These are phyloP conservation scores for Backusella sp. DNA, from an alignment of 192 early-diverging fungal genomes.

Conservation along the genomic window DNA sequence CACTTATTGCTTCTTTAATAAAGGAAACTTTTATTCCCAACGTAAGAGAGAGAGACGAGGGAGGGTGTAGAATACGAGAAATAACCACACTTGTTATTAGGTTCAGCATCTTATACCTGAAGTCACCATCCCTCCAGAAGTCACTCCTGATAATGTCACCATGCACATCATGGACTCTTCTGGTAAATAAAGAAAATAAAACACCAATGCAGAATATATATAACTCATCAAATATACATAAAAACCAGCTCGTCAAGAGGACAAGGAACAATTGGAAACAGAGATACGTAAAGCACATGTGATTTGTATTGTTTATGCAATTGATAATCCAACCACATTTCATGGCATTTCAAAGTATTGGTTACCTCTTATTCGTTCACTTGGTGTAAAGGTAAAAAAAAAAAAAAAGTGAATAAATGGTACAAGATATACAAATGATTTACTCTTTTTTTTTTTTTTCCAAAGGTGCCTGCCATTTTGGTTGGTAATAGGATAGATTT, in stretches of 20 bases:
- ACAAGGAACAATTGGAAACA: slow-evolving; percentile 82
- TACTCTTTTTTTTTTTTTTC: too few relatives aligned
- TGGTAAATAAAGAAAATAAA: slow-evolving; percentile 40
- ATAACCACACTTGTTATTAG: slow-evolving; percentile 36
- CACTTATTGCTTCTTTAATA: slow-evolving; percentile 95
- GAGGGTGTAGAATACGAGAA: too few relatives aligned
- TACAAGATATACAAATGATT: too few relatives aligned
- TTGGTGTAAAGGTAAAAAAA: slow-evolving; percentile 88
- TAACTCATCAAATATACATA: not conserved
- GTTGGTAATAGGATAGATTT: slow-evolving; percentile 92
- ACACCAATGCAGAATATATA: not conserved
- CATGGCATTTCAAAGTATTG: slow-evolving; percentile 82
- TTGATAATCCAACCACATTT: slow-evolving; percentile 82
- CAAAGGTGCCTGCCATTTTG: slow-evolving; percentile 85
- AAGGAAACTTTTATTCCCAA: slow-evolving; percentile 88
- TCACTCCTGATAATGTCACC: slow-evolving; percentile 93
- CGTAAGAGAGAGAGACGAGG: not conserved
- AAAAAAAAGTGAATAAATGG: too few relatives aligned
- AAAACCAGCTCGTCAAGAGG: slow-evolving; percentile 74
- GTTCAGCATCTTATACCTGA: slow-evolving; percentile 97
- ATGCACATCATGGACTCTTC: slow-evolving; percentile 99
- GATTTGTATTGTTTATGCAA: slow-evolving; percentile 96
- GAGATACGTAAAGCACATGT: slow-evolving; percentile 98
- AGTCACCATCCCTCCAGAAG: slow-evolving; percentile 99
- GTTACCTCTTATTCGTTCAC: slow-evolving; percentile 88